These are phyloP conservation scores for Hagleromyces aurorensis DNA, from an alignment of 805 yeast species.

Conservation along the genomic window DNA sequence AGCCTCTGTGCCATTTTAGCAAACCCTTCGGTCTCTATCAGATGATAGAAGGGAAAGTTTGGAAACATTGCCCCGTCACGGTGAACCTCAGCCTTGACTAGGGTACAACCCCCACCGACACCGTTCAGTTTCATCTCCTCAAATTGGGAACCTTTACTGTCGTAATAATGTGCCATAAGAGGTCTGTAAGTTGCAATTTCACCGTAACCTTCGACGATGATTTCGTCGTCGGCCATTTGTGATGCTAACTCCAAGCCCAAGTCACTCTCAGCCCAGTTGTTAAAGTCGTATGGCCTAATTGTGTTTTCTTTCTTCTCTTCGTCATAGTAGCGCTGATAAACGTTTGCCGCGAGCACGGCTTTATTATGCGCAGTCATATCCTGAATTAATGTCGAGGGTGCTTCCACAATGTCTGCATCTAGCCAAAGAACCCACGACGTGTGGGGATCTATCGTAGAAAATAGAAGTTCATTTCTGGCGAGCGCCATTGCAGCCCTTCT, in stretches of 20 bases:
- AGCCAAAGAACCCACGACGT: conserved; percentile 96
- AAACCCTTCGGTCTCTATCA: conserved; percentile 96
- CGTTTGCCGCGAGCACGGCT: conserved; percentile 86
- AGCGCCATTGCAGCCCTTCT: conserved; percentile 88
- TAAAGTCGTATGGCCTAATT: conserved; percentile 87
- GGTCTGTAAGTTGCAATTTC: conserved; percentile 93
- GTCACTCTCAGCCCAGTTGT: conserved; percentile 89
- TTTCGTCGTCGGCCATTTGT: conserved; percentile 75
- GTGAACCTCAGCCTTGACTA: conserved; percentile 96
- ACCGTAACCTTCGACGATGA: conserved; percentile 87
- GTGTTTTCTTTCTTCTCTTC: conserved; percentile 45
- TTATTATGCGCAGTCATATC: conserved; percentile 80
- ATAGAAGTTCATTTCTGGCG: conserved; percentile 85
- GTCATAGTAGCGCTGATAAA: conserved; percentile 74
- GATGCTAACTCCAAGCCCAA: conserved; percentile 72
- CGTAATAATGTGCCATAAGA: conserved; percentile 84
- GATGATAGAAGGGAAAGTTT: conserved; percentile 91
- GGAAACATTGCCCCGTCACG: conserved; percentile 99
- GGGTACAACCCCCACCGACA: conserved; percentile 94
- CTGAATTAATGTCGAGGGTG: conserved; percentile 76
- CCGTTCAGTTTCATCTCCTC: conserved; percentile 87
- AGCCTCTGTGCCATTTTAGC: conserved; percentile 96
- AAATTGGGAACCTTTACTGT: conserved; percentile 49
- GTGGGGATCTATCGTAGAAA: conserved; percentile 80
- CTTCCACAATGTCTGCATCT: conserved; percentile 89